phyloP scores from a whole-genome alignment of 176 grass and related monocot species.

The Hordeum marinum region DNA sequence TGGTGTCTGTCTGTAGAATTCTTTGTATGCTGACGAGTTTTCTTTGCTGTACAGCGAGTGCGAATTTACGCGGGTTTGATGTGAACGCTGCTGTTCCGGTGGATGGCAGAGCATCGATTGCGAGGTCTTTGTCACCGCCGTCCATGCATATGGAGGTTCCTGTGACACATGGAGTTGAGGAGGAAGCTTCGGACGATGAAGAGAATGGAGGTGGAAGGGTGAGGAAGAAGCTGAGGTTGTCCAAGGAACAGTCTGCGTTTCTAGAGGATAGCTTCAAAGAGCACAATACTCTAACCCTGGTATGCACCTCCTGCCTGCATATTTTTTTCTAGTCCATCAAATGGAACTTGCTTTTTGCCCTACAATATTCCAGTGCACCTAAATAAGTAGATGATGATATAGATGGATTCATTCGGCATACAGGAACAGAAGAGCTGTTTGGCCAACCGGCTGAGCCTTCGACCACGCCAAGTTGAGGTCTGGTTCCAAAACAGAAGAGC shows the following conservation, averaged over 20 bases:
- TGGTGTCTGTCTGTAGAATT: not conserved
- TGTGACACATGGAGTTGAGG: not conserved
- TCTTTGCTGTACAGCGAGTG: conserved; percentile 29
- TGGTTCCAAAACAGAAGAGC: conserved; percentile 69
- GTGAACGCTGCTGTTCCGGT: not conserved
- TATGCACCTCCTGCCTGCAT: not conserved
- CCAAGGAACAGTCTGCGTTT: conserved; percentile 72
- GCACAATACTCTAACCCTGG: conserved; percentile 58
- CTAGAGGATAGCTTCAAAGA: conserved; percentile 77
- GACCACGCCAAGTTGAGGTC: conserved; percentile 57
- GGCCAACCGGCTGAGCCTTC: conserved; percentile 35
- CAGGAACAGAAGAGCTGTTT: conserved; percentile 39
- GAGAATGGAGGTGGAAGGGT: conserved; percentile 12
- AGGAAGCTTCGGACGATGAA: conserved; percentile 30
- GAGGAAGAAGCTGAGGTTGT: conserved; percentile 79
- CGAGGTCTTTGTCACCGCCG: conserved; percentile 16
- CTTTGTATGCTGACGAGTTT: conserved; percentile 5
- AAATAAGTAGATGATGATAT: not conserved
- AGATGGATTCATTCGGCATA: not conserved
- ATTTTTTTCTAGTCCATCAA: not conserved
- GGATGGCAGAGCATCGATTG: not conserved
- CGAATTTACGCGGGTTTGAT: conserved; percentile 32
- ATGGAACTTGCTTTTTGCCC: not conserved
- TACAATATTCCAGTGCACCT: no score
- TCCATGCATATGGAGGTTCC: conserved; percentile 21